Percentiles rank a stretch among this genome's conserved stretches.
These are phyloP conservation scores for Vanrija pseudolonga DNA, from an alignment of 1,284 basidiomycete genomes.

Conservation along the genomic window DNA sequence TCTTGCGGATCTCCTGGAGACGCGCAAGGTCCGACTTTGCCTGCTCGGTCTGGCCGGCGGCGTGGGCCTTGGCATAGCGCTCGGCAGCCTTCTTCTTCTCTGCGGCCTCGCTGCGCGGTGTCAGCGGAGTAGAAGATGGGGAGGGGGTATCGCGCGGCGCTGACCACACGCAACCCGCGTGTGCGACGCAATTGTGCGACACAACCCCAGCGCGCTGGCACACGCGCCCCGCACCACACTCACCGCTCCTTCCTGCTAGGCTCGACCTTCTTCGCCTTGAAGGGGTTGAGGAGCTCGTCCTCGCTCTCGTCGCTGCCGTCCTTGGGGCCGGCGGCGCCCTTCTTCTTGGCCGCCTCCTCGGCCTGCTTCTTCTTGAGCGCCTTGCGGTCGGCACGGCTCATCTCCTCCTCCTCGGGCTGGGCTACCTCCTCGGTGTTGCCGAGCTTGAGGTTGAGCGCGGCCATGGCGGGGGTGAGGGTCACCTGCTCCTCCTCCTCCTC, in stretches of 20 bases:
- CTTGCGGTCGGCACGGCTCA: constrained; percentile 62
- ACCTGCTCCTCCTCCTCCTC: constrained; percentile 17
- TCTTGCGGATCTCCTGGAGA: constrained; percentile 76
- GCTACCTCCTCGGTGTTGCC: constrained; percentile 44
- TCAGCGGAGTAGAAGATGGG: neutral
- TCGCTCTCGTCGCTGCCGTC: constrained; percentile 55
- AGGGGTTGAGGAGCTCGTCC: constrained; percentile 22
- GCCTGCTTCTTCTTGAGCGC: constrained; percentile 67
- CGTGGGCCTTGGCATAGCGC: constrained; percentile 56
- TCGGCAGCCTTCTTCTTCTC: constrained; percentile 85
- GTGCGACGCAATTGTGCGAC: no score
- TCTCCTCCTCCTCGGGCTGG: constrained; percentile 50
- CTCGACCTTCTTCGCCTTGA: constrained; percentile 45
- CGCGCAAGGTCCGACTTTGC: constrained; percentile 81
- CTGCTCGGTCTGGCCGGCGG: constrained; percentile 79
- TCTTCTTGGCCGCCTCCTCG: constrained; percentile 46
- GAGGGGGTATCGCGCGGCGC: neutral
- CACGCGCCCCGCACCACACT: constrained; percentile 15
- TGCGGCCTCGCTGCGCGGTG: constrained; percentile 67
- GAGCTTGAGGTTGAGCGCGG: constrained; percentile 42
- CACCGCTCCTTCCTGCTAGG: constrained; percentile 67
- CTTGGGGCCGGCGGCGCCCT: constrained; percentile 38
- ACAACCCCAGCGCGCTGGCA: neutral
- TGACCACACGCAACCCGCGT: neutral
- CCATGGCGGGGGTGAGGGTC: constrained; percentile 47